Evolutionary conservation across 78 protist genomes (phyloP), one percentile per base, ranked within the genome.

Genomic region (Dictyostelium firmibasis): DNA sequence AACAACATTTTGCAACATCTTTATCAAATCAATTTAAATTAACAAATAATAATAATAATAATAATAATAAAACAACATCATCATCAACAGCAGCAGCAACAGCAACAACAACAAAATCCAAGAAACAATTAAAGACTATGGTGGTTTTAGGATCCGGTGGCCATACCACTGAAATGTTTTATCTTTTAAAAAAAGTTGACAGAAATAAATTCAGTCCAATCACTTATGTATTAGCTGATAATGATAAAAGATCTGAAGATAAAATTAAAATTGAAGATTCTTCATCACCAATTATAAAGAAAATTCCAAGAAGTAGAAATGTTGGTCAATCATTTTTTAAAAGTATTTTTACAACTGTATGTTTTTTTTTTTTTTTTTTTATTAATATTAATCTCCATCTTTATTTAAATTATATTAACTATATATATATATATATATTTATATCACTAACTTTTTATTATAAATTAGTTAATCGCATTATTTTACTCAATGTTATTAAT

Each of bases 151-250:
- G 97, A 29, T 84, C 92, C 2, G 97, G 97, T 50, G 97, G 97
- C 38, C 97, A 96, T 57, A 96, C 97, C 10, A 84, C 92, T 20
- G 97, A 96, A 91, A 96, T 96, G 97, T 57, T 93, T 36, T 78
- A 81, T 27, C 62, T 89, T 2, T 33, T 96, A 20, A 47, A 41
- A 43, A 36, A 64, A 9, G 23, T 96, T 3, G 84, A 85, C n/a
- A 43, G 27, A 4, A 38, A 44, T 3, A 23, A 77, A 31, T 81
- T 47, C 35, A 14, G 7, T 53, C 96, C 89, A 4, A 38, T 85
- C 7, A 25, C 50, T 14, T 96, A 91, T 69, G 95, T 96, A 16
- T 25, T 94, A 25, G 96, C 97, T 16, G 92, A 94, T 25, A 70
- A 78, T 13, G 97, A 96, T 36, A 83, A 83, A 31, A 74, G 84